Conservation (phyloP, 441 rosid genomes). For the Pelargonium australe region DNA sequence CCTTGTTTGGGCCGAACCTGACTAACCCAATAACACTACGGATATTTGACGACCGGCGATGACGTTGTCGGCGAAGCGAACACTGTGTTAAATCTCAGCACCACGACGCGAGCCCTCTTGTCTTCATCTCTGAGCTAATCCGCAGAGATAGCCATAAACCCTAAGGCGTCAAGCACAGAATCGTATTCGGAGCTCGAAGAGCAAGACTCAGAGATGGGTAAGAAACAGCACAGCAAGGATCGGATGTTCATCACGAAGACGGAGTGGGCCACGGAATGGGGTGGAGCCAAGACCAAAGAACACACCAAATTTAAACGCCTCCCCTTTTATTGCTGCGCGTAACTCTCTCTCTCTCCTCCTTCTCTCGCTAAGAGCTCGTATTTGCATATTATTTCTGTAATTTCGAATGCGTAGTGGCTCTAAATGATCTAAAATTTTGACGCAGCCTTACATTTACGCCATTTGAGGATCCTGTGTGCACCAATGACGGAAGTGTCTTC, state of each 20-base stretch:
- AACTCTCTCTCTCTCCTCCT: constrained; percentile 7
- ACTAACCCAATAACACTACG: neutral
- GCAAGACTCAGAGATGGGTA: constrained; percentile 46
- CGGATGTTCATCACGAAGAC: constrained; percentile 87
- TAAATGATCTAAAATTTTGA: constrained; percentile 3
- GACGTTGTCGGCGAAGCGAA: constrained; percentile 2
- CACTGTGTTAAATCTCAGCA: neutral
- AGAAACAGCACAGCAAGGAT: constrained; percentile 93
- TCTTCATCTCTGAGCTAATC: neutral
- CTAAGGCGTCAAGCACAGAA: constrained; percentile 8
- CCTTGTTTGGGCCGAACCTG: neutral
- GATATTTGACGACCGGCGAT: constrained; percentile 1
- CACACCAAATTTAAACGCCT: constrained; percentile 85
- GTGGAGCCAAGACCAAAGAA: constrained; percentile 90
- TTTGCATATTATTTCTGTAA: neutral
- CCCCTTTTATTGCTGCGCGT: constrained; percentile 98
- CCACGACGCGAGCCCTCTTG: neutral
- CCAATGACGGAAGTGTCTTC: constrained; percentile 79
- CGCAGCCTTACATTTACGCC: constrained; percentile 91
- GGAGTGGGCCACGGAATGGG: constrained; percentile 99
- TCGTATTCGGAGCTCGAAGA: constrained; percentile 2
- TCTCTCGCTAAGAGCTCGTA: neutral
- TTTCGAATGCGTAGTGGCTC: neutral
- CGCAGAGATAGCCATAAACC: constrained; percentile 8
- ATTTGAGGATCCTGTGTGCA: constrained; percentile 69